phyloP scores from a whole-genome alignment of 2,329 filamentous ascomycete species.

The Colletotrichum sidae region DNA sequence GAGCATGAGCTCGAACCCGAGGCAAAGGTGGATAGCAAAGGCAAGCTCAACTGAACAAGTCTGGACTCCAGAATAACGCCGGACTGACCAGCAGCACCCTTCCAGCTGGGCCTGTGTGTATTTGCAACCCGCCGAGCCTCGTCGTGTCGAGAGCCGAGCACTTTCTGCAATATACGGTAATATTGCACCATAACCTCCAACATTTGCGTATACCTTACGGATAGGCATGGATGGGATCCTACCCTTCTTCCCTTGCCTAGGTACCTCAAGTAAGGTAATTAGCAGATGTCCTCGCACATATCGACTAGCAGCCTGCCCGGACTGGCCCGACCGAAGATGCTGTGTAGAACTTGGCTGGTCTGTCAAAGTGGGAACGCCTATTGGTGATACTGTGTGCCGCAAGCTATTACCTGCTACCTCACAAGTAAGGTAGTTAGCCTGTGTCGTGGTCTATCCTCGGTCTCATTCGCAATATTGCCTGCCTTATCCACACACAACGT shows the following conservation, averaged over 20 bases:
- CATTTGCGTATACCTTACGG: neutral
- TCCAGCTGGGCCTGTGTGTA: constrained; percentile 9
- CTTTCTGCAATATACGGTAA: neutral
- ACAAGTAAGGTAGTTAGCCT: constrained; percentile 8
- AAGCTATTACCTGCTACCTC: no score
- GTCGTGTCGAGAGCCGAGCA: neutral
- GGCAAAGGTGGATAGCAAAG: no score
- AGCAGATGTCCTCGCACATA: no score
- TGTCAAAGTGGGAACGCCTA: constrained; percentile 20
- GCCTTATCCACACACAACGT: constrained; percentile 29
- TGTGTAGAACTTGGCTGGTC: neutral
- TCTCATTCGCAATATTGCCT: constrained; percentile 37
- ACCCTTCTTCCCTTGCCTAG: neutral
- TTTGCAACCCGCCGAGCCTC: neutral
- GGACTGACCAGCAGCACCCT: constrained; percentile 6
- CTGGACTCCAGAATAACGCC: constrained; percentile 18
- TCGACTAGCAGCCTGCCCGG: no score
- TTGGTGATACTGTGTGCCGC: neutral
- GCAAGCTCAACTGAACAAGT: neutral
- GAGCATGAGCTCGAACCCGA: no score
- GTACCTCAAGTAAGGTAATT: no score
- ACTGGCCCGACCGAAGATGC: no score
- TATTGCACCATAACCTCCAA: neutral
- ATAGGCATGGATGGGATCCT: neutral
- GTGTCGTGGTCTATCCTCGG: constrained; percentile 33